phyloP scores from a whole-genome alignment of 176 grass and related monocot genomes.

The Guadua angustifolia region DNA sequence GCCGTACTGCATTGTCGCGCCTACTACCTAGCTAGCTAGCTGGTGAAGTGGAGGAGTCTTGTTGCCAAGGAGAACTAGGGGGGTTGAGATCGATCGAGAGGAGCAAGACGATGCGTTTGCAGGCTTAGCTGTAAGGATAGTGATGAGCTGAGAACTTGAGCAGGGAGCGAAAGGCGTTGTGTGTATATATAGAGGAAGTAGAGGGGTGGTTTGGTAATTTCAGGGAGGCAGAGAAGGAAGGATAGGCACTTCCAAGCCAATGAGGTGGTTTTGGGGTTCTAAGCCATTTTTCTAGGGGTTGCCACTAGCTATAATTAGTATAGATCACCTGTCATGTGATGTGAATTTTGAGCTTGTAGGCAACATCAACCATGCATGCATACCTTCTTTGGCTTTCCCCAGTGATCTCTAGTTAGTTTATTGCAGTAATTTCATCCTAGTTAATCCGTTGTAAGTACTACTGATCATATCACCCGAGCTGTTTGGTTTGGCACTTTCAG shows the following conservation, averaged over 20 bases:
- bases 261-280: slow-evolving; percentile 41
- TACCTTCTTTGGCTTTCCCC: neutral
- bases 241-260: slow-evolving; percentile 42
- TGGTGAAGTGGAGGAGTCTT: no score
- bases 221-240: slow-evolving; percentile 45
- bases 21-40: no score
- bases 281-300: neutral
- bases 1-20: slow-evolving; percentile 69
- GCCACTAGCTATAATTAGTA: slow-evolving; percentile 23
- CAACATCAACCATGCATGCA: neutral
- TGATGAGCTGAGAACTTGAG: slow-evolving; percentile 14
- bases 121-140: neutral
- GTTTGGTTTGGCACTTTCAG: neutral
- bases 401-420: neutral
- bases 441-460: neutral
- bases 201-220: slow-evolving; percentile 41
- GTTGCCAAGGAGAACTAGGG: neutral
- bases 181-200: slow-evolving; percentile 52
- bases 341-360: neutral
- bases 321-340: slow-evolving; percentile 5
- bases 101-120: neutral
- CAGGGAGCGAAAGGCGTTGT: neutral
- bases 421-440: neutral
- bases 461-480: neutral
- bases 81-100: neutral